Percentiles rank a stretch among this genome's conserved stretches.
phyloP scores from a whole-genome alignment of 2,329 filamentous ascomycete species.

The Akanthomyces uredinophilus region DNA sequence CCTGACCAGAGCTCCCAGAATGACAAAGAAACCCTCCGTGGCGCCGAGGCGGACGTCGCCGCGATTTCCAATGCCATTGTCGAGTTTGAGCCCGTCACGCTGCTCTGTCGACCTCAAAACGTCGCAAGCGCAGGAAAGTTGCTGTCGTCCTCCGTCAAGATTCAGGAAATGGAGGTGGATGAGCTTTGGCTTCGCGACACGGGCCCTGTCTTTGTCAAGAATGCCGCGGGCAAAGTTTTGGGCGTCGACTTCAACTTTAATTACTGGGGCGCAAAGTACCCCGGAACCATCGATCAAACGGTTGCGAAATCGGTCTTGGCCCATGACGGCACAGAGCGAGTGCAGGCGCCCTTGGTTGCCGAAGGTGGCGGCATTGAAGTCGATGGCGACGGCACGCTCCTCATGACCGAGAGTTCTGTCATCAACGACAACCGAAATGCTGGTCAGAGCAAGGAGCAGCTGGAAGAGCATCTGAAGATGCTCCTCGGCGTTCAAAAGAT shows the following conservation, averaged over 20 bases:
- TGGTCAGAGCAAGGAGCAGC: background rate
- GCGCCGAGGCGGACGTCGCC: slow-evolving; percentile 10
- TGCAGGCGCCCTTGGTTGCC: slow-evolving; percentile 12
- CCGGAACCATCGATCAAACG: background rate
- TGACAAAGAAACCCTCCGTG: background rate
- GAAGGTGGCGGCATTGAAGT: slow-evolving; percentile 16
- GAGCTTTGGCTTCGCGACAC: slow-evolving; percentile 28
- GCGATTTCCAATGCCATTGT: slow-evolving; percentile 10
- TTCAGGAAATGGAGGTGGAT: slow-evolving; percentile 10
- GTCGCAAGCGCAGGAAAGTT: background rate
- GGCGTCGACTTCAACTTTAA: slow-evolving; percentile 17
- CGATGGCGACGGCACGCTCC: slow-evolving; percentile 14
- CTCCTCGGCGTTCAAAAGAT: slow-evolving; percentile 13
- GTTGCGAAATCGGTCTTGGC: background rate
- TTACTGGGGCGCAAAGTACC: slow-evolving; percentile 14
- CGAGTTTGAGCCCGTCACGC: slow-evolving; percentile 14
- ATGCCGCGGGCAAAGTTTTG: slow-evolving; percentile 30
- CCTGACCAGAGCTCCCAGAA: slow-evolving; percentile 9
- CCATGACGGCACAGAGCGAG: background rate
- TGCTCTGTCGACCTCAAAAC: slow-evolving; percentile 5
- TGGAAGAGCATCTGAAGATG: slow-evolving; percentile 7
- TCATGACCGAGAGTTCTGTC: slow-evolving; percentile 13
- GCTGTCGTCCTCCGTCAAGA: background rate
- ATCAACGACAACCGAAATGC: slow-evolving; percentile 16
- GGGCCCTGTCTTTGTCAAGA: slow-evolving; percentile 48